Evolutionary conservation across 352 stramenopile genomes (phyloP).

Genomic region (Phytophthora idaei): DNA sequence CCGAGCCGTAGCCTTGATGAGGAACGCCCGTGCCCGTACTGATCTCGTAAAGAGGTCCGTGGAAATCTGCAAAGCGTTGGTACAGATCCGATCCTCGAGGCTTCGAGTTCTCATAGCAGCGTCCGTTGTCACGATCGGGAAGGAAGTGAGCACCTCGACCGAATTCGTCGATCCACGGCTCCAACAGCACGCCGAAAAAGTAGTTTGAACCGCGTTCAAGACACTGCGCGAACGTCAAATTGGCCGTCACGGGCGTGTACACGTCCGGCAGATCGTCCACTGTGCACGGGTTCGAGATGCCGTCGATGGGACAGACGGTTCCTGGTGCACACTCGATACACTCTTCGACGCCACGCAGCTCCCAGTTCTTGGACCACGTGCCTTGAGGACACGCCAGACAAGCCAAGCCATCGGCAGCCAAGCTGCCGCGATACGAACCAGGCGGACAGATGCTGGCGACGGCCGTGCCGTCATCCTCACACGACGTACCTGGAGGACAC

Average conservation of each 20-base stretch:
- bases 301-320: constrained; percentile 93
- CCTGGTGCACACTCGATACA: constrained; percentile 93
- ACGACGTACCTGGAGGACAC: constrained; percentile 92
- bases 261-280: constrained; percentile 92
- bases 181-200: constrained; percentile 95
- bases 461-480: constrained; percentile 89
- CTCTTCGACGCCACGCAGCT: constrained; percentile 93
- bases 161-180: constrained; percentile 95
- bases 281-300: constrained; percentile 94
- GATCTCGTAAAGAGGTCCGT: constrained; percentile 95
- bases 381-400: constrained; percentile 93
- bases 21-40: constrained; percentile 69
- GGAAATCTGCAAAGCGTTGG: constrained; percentile 93
- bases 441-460: constrained; percentile 92
- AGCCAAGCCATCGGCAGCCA: constrained; percentile 87
- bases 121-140: constrained; percentile 65
- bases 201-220: constrained; percentile 82
- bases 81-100: constrained; percentile 90
- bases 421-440: constrained; percentile 91
- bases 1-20: constrained; percentile 94
- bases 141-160: constrained; percentile 93
- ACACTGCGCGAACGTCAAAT: constrained; percentile 89
- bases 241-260: constrained; percentile 85
- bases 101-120: constrained; percentile 95
- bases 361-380: constrained; percentile 99